Percentiles rank a stretch among this genome's conserved stretches.
Evolutionary conservation across 208 protist species (phyloP).

Genomic region (Leishmania martiniquensis): DNA sequence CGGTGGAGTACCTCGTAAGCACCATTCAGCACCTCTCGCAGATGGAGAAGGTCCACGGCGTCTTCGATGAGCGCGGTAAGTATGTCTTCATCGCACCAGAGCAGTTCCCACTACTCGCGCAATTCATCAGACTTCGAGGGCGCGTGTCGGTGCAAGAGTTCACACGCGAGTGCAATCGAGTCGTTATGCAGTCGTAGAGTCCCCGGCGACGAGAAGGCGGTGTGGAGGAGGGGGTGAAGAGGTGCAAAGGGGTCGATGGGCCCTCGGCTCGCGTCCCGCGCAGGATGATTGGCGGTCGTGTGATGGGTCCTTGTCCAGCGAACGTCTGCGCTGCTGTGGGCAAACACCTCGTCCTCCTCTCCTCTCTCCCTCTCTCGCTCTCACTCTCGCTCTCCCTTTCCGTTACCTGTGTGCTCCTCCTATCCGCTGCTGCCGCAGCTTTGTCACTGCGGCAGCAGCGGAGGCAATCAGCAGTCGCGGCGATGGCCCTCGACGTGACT

Average conservation of each 20-base stretch:
- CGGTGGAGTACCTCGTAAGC: slow-evolving; percentile 59
- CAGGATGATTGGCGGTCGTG: not conserved
- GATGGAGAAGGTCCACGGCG: slow-evolving; percentile 50
- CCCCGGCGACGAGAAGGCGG: not conserved
- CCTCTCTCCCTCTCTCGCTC: too few relatives aligned
- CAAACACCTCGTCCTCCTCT: not conserved
- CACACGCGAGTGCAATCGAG: slow-evolving; percentile 69
- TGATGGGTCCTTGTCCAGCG: not conserved
- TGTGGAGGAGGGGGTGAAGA: not conserved
- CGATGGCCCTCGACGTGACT: not conserved
- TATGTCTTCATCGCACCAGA: slow-evolving; percentile 63
- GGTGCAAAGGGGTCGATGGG: not conserved
- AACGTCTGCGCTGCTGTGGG: not conserved
- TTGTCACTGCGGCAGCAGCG: not conserved
- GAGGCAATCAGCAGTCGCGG: not conserved
- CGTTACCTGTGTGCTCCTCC: not conserved
- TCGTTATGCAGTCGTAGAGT: slow-evolving; percentile 44
- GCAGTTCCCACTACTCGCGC: slow-evolving; percentile 54
- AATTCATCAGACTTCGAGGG: slow-evolving; percentile 62
- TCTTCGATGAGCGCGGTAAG: slow-evolving; percentile 88
- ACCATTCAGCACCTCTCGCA: slow-evolving; percentile 62
- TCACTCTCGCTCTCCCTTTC: too few relatives aligned
- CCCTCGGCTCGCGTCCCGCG: not conserved
- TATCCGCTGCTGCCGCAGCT: not conserved
- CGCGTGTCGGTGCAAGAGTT: slow-evolving; percentile 74